A percentile compares a stretch with the other conserved stretches of the same genome.
These are phyloP conservation scores for Kuraishia piskuri DNA, from an alignment of 805 yeast genomes.

Conservation along the genomic window DNA sequence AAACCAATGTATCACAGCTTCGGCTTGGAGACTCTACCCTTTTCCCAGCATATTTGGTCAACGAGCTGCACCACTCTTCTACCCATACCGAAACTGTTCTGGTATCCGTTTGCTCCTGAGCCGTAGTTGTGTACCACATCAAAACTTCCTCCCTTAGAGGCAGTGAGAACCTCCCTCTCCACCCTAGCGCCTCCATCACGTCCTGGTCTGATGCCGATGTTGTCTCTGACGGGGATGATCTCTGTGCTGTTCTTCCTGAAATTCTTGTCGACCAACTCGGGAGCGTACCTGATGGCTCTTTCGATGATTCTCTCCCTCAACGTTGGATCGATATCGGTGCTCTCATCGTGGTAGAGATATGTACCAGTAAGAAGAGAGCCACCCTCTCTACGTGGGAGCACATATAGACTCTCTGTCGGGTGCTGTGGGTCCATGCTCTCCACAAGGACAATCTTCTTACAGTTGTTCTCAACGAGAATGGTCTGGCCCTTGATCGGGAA, in stretches of 20 bases:
- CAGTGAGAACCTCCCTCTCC: slow-evolving; percentile 23
- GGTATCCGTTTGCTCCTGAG: slow-evolving; percentile 72
- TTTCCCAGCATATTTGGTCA: slow-evolving; percentile 11
- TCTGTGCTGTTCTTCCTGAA: slow-evolving; percentile 19
- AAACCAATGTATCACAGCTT: background rate
- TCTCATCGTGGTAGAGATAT: slow-evolving; percentile 12
- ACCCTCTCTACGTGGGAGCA: slow-evolving; percentile 65
- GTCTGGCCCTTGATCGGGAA: slow-evolving; percentile 55
- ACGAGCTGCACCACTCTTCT: slow-evolving; percentile 26
- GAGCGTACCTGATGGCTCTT: slow-evolving; percentile 34
- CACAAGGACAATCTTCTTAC: slow-evolving; percentile 26
- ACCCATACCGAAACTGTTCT: slow-evolving; percentile 25
- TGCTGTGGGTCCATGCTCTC: slow-evolving; percentile 17
- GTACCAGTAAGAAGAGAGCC: slow-evolving; percentile 59
- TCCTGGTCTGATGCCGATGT: slow-evolving; percentile 65
- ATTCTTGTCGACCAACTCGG: slow-evolving; percentile 23
- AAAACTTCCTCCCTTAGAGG: slow-evolving; percentile 3
- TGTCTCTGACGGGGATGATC: slow-evolving; percentile 38
- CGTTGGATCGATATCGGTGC: slow-evolving; percentile 27
- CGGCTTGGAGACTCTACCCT: background rate
- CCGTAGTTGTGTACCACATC: slow-evolving; percentile 56
- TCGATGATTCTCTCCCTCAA: slow-evolving; percentile 38
- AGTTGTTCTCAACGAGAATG: slow-evolving; percentile 38
- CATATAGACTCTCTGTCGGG: slow-evolving; percentile 42
- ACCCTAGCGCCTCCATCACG: slow-evolving; percentile 54